Conservation (phyloP, 768 basidiomycete genomes). For the Tulasnella sp. region DNA sequence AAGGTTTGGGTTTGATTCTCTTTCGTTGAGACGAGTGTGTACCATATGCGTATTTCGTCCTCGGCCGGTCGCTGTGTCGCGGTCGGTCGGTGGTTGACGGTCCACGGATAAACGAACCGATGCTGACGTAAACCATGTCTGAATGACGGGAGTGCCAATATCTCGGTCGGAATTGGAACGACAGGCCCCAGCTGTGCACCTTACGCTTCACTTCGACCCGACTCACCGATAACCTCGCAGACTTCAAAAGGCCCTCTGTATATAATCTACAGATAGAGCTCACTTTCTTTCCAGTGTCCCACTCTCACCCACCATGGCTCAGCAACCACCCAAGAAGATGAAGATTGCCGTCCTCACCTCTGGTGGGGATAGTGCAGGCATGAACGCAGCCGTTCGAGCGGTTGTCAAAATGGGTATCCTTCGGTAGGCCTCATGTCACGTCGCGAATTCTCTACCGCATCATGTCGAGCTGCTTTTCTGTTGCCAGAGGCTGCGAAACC, state of each 20-base stretch:
- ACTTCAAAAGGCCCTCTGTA: not conserved
- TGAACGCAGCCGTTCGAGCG: slow-evolving; percentile 91
- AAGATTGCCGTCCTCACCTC: slow-evolving; percentile 92
- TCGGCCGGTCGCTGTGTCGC: not conserved
- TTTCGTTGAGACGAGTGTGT: slow-evolving; percentile 59
- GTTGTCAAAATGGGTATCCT: slow-evolving; percentile 89
- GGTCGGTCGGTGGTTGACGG: not conserved
- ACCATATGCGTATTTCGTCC: slow-evolving; percentile 38
- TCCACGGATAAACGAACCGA: not conserved
- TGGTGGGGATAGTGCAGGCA: slow-evolving; percentile 96
- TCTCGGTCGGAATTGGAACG: not conserved
- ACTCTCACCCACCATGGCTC: not conserved
- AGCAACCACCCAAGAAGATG: slow-evolving; percentile 35
- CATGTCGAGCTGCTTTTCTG: not conserved
- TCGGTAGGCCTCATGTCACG: slow-evolving; percentile 37
- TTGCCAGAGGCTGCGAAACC: slow-evolving; percentile 77
- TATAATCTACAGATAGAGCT: not conserved
- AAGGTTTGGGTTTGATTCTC: slow-evolving; percentile 60
- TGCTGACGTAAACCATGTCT: not conserved
- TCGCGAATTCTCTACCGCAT: not conserved
- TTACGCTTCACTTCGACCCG: not conserved
- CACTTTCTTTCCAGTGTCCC: not conserved
- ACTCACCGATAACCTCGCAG: not conserved
- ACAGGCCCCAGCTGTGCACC: not conserved
- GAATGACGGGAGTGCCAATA: not conserved